Evolutionary conservation across 176 grass and related monocot genomes (phyloP).

Genomic region (sorghum (Sorghum bicolor)): DNA sequence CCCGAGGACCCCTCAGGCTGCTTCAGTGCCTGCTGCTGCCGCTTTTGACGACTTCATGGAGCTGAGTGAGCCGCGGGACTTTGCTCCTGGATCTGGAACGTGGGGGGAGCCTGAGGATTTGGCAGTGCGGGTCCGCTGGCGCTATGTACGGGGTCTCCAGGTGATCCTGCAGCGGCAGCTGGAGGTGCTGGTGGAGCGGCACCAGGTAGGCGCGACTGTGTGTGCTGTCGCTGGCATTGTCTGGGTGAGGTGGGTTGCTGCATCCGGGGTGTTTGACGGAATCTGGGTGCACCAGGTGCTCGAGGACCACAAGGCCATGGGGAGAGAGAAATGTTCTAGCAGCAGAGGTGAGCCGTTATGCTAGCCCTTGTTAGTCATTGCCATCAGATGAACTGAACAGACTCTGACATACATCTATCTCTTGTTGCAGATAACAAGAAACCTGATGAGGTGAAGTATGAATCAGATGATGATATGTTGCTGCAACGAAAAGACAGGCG

Average conservation of each 20-base stretch:
- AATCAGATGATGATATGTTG: constrained; percentile 18
- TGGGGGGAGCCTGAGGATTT: constrained; percentile 22
- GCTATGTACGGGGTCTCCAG: constrained; percentile 70
- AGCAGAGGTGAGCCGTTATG: constrained; percentile 8
- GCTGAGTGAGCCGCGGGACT: constrained; percentile 40
- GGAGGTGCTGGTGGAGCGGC: constrained; percentile 62
- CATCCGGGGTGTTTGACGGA: constrained; percentile 56
- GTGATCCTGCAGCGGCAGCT: constrained; percentile 66
- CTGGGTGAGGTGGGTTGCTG: constrained; percentile 58
- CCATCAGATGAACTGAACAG: neutral
- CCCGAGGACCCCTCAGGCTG: constrained; percentile 6
- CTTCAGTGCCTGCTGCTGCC: neutral
- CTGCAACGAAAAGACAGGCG: neutral
- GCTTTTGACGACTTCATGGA: constrained; percentile 25
- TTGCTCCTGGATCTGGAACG: neutral
- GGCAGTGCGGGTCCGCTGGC: constrained; percentile 27
- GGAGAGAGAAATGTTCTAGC: neutral
- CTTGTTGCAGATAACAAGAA: constrained; percentile 29
- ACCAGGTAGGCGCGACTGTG: constrained; percentile 48
- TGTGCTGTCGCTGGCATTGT: constrained; percentile 43
- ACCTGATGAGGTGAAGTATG: constrained; percentile 4
- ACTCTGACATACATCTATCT: neutral
- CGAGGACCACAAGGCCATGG: neutral
- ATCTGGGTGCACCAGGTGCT: constrained; percentile 47
- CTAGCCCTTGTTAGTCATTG: neutral